Evolutionary conservation across 192 early-diverging fungal species (phyloP), one percentile per base, ranked within the genome.

Genomic region (Backusella sp.): DNA sequence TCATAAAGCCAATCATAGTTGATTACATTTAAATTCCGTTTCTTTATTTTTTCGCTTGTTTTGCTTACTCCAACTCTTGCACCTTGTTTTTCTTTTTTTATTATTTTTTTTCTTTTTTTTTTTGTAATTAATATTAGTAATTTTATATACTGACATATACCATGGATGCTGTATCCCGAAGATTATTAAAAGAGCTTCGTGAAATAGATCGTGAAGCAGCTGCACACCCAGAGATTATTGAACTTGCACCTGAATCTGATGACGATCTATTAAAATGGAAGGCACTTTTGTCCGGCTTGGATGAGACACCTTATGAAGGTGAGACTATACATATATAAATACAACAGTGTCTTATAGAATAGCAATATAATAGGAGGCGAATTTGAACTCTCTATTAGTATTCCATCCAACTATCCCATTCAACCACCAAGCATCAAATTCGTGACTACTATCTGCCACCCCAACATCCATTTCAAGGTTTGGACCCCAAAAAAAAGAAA

Each of bases 401-500:
- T 97, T 23, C 94, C 94, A n/a, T 52, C 62, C 11, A 79, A 76
- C 12, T 97, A 97, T 74, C 96, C 96, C 3, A 91, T 93, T 66
- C 86, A 91, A 49, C 91, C 96, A 26, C 96, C 96, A 6, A 84
- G 77, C 11, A 90, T 96, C 26, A 85, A 78, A 34, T 97, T 97
- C 76, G 67, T 86, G 28, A 94, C 93, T 8, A 91, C 78, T 53
- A 90, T 97, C 32, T 95, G 93, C 72, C 96, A 97, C 85, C 96
- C 96, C 44, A 99, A 99, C 80, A 92, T 99, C 73, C 92, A 97
- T 83, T 96, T 94, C 77, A 94, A 94, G 89, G 93, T 93, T 84
- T 82, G 37, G 6, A 44, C 39, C 34, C 34, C 26, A 35, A 30
- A 70, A 23, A 70, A 30, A 69, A 19, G 70, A 23, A 41, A 75